Conservation (phyloP, 345 rosid species). For the Durio zibethinus region DNA sequence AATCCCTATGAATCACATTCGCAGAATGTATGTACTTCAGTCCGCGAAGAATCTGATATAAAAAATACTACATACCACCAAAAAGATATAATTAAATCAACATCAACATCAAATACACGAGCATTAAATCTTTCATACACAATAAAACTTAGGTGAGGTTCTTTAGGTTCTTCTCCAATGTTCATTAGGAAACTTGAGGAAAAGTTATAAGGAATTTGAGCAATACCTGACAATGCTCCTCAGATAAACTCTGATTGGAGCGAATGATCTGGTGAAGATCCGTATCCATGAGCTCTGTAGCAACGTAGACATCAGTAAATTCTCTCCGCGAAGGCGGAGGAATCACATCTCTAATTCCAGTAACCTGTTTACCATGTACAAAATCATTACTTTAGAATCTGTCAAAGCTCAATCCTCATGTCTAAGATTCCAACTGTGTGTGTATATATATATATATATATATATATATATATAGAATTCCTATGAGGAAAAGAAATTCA, state of each 20-base stretch:
- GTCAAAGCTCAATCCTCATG: not conserved
- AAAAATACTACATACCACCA: slow-evolving; percentile 65
- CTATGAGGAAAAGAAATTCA: not conserved
- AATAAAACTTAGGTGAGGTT: not conserved
- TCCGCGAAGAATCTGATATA: slow-evolving; percentile 93
- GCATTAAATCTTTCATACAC: not conserved
- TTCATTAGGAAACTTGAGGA: not conserved
- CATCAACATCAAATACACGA: not conserved
- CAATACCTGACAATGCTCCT: slow-evolving; percentile 93
- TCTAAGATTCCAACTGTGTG: not conserved
- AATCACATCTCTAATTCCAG: slow-evolving; percentile 76
- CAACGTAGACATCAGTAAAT: slow-evolving; percentile 81
- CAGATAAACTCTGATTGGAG: slow-evolving; percentile 82
- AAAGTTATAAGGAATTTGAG: not conserved
- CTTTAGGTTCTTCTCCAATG: not conserved
- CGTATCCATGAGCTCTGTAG: slow-evolving; percentile 89
- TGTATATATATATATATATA: too few species aligned
- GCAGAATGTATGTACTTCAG: slow-evolving; percentile 96
- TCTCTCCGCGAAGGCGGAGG: slow-evolving; percentile 87
- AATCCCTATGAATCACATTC: slow-evolving; percentile 85
- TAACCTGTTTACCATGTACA: slow-evolving; percentile 46
- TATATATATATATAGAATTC: too few species aligned
- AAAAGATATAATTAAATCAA: not conserved
- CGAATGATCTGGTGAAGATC: slow-evolving; percentile 95
- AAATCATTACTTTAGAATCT: slow-evolving; percentile 4